These are phyloP conservation scores for Marasmius oreades DNA, from an alignment of 1,284 basidiomycete genomes.

Conservation along the genomic window DNA sequence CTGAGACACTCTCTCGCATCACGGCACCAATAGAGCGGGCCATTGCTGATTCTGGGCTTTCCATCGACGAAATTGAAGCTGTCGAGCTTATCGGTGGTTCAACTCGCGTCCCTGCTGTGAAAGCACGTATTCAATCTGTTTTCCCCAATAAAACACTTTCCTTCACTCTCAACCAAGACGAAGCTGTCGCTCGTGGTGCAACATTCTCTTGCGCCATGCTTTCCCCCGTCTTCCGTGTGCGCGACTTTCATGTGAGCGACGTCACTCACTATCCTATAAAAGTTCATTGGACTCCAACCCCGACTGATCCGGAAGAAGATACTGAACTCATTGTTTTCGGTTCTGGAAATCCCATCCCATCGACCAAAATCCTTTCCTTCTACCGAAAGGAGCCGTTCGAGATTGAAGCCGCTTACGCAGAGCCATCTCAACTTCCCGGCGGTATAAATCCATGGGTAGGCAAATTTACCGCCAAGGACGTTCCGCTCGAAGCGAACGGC, in stretches of 20 bases:
- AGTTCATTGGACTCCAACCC: conserved; percentile 76
- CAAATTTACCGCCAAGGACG: conserved; percentile 76
- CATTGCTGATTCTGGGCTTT: conserved; percentile 86
- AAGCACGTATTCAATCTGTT: conserved; percentile 85
- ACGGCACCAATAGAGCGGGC: conserved; percentile 90
- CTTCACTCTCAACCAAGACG: conserved; percentile 93
- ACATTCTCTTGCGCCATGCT: conserved; percentile 94
- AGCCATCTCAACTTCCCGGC: conserved; percentile 68
- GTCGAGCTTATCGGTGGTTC: conserved; percentile 91
- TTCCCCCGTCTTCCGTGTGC: conserved; percentile 93
- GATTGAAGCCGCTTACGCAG: conserved; percentile 79
- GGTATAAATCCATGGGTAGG: conserved; percentile 82
- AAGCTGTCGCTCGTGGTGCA: conserved; percentile 89
- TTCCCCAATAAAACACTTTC: conserved; percentile 79
- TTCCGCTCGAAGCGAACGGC: conserved; percentile 65
- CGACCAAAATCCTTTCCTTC: conserved; percentile 94
- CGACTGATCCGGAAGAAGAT: conserved; percentile 81
- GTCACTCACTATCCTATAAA: conserved; percentile 84
- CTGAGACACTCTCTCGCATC: conserved; percentile 88
- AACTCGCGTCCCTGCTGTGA: conserved; percentile 95
- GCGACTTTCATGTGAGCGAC: conserved; percentile 87
- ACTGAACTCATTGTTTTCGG: conserved; percentile 88
- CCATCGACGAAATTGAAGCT: conserved; percentile 90
- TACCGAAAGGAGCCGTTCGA: conserved; percentile 85
- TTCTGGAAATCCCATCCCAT: conserved; percentile 78